Evolutionary conservation across 2,329 filamentous ascomycete species (phyloP), one percentile per base, ranked within the genome.

Genomic region (Ceratocystis colombiana): DNA sequence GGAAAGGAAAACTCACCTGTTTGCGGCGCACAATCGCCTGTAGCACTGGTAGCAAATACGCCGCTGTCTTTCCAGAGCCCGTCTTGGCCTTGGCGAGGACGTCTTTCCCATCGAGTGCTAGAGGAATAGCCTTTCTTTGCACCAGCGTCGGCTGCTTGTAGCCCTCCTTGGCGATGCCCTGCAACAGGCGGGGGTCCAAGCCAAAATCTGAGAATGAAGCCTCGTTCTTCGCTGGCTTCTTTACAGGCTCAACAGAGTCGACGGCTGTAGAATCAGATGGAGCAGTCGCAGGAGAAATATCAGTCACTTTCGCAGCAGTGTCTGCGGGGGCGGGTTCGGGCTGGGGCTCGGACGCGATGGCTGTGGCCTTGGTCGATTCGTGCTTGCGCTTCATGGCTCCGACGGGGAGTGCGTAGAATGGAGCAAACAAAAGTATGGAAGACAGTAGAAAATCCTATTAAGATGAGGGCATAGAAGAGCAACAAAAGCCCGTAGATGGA

Each of bases 51-150:
- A 99, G 81, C 5, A 96, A 79, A 74, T 97, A 97, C 62, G 94
- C 93, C n/a, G 90, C 90, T 10, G 94, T 99, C 80, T 99, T 99
- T 71, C 94, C 94, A 3, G 92, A 96, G 12, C 94, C 94, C 4
- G 94, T 97, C 76, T 93, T 95, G 46, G 93, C 90, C 73, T 93
- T 91, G 65, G 91, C 92, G 48, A 97, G 80, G 61, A 99, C 86
- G 79, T 97, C 91, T 72, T 90, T 87, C 12, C 94, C 93, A 70
- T 91, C 85, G 20, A 97, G 79, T 25, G 90, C 90, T 46, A 96
- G 77, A 1, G 94, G 94, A 69, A 99, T 96, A 1, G 90, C 89
- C 75, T 88, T 87, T 53, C 85, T 83, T 76, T 99, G 94, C 1
- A 97, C 89, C 12, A 87, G 82, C n/a, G 94, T 97, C 15, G 94